Percentiles rank a stretch among this genome's conserved stretches.
These are phyloP conservation scores for Gossypium aridum DNA, from an alignment of 441 rosid species.

Conservation along the genomic window DNA sequence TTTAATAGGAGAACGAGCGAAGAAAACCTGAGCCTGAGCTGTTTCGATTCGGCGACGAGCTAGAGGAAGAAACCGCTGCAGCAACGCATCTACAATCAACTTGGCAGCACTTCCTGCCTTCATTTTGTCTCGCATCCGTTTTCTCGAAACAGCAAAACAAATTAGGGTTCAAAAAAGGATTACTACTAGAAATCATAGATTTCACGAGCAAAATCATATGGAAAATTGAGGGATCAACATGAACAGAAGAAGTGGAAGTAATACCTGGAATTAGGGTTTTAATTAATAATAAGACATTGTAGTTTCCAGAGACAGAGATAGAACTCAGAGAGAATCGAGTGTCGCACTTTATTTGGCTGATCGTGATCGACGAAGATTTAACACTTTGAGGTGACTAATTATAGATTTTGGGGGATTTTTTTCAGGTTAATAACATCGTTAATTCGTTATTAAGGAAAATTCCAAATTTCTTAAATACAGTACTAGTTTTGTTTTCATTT, in stretches of 20 bases:
- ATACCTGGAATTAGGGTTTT: slow-evolving; percentile 6
- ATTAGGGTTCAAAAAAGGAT: neutral
- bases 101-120: slow-evolving; percentile 94
- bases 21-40: slow-evolving; percentile 93
- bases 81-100: slow-evolving; percentile 90
- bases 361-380: neutral
- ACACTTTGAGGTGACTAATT: neutral
- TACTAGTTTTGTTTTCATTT: no score
- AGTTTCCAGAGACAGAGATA: neutral
- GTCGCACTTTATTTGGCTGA: neutral
- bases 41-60: slow-evolving; percentile 97
- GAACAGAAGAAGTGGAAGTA: neutral
- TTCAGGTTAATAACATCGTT: no score
- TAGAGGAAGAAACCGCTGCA: slow-evolving; percentile 92
- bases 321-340: neutral
- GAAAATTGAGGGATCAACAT: neutral
- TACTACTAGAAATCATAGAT: neutral
- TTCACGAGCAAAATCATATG: neutral
- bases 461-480: no score
- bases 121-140: slow-evolving; percentile 28
- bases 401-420: no score
- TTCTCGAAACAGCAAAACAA: neutral
- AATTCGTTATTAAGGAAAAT: no score
- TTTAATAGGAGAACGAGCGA: neutral
- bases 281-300: neutral